Evolutionary conservation across 75 land plant species (phyloP), one percentile per base, ranked within the genome.

Genomic region (Cunninghamia lanceolata): DNA sequence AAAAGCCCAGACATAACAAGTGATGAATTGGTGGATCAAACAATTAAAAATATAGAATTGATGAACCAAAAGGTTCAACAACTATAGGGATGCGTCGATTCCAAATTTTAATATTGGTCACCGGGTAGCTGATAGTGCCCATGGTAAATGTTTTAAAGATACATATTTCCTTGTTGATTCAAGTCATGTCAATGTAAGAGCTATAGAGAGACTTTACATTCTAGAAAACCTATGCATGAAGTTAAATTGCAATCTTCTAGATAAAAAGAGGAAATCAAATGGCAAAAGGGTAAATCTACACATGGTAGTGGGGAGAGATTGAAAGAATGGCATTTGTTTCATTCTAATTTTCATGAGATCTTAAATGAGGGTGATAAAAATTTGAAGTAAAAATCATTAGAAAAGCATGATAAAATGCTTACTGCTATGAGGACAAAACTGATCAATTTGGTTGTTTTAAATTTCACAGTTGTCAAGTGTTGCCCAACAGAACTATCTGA

Each of bases 271-370:
- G 15, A 94, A 94, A 86, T 87, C 90, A 17, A 98, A 98, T 87
- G 99, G 99, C 6, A n/a, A n/a, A 97, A 97, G 87, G 94, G 93
- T 21, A 97, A 94, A 90, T 92, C 93, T 79, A n/a, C n/a, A n/a
- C n/a, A n/a, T n/a, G n/a, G n/a, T n/a, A n/a, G n/a, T n/a, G n/a
- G n/a, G n/a, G n/a, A n/a, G n/a, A n/a, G n/a, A n/a, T n/a, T n/a
- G n/a, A n/a, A n/a, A n/a, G n/a, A n/a, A n/a, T n/a, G n/a, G n/a
- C n/a, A n/a, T n/a, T n/a, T n/a, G n/a, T n/a, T n/a, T n/a, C n/a
- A n/a, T n/a, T n/a, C n/a, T n/a, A n/a, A n/a, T n/a, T n/a, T n/a
- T n/a, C n/a, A n/a, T n/a, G n/a, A n/a, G n/a, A n/a, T n/a, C n/a
- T n/a, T n/a, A n/a, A n/a, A n/a, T n/a, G n/a, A n/a, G n/a, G n/a